Evolutionary conservation across 2,329 filamentous ascomycete species (phyloP).

Genomic region (Colletotrichum cordylinicola): DNA sequence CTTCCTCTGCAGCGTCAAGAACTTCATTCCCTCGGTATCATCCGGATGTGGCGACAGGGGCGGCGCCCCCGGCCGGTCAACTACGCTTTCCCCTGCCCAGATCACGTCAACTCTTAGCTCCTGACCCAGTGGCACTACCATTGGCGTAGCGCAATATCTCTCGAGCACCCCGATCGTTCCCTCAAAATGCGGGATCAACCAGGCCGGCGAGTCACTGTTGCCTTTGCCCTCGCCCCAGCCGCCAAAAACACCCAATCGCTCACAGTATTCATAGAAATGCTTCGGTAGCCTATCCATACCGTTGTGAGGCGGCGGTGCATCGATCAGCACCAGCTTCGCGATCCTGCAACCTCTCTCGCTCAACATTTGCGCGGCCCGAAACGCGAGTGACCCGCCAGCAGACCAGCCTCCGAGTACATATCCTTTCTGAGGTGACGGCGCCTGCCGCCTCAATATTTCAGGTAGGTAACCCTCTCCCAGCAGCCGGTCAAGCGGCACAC

Average conservation of each 20-base stretch:
- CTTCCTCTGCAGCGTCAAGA: not conserved
- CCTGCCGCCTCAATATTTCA: not conserved
- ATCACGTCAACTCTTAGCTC: not conserved
- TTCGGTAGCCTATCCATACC: not conserved
- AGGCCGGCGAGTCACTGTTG: not conserved
- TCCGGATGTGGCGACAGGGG: not conserved
- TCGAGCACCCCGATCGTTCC: not conserved
- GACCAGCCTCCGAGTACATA: slow-evolving; percentile 1
- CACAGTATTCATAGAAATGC: not conserved
- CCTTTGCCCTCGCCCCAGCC: not conserved
- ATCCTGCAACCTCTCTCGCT: not conserved
- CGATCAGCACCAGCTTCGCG: not conserved
- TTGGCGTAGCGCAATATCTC: not conserved
- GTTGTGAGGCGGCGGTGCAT: not conserved
- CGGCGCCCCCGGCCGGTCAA: not conserved
- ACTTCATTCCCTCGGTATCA: not conserved
- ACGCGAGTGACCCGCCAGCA: not conserved
- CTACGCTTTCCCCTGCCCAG: not conserved
- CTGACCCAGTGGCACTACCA: not conserved
- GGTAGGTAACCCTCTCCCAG: not conserved
- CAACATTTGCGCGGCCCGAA: not conserved
- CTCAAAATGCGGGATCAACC: not conserved
- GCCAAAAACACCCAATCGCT: not conserved
- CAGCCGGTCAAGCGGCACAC: not conserved
- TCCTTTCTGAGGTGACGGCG: not conserved